Base-by-base conservation (phyloP, 1,284 basidiomycete species). In the Veloboletus limbatus region DNA sequence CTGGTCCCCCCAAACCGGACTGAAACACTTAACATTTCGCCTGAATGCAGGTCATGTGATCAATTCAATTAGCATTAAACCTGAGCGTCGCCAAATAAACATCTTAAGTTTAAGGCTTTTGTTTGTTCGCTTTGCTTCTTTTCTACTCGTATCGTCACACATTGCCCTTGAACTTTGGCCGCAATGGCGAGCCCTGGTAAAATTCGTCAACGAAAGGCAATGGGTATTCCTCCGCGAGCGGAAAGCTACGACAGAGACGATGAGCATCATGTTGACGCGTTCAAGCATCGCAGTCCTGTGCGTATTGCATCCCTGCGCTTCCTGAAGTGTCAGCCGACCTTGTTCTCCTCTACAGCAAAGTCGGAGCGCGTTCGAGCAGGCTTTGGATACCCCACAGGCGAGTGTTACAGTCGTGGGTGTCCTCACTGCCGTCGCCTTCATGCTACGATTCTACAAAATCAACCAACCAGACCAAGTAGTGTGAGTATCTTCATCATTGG, bases 391-490 rank as follows among this genome's bases (percentile, higher is more conserved):
- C 17, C 69, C 71, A 40, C 71, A 72, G 45, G 81, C 77, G 39
- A 88, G 82, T 63, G 66, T 72, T 45, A 68, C 75, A 20, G 73
- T 85, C 21, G 77, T 86, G 36, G 73, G 71, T 43, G 60, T 75
- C 13, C 73, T 96, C 44, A 92, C 91, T 16, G 71, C 77, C 3
- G 63, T 91, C 31, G 88, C 92, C 11, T 87, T 92, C 62, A 78
- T 81, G 17, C 68, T 95, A 46, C 82, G 94, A 39, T 96, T 97
- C 73, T 94, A 88, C 75, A 89, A 92, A 73, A 94, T 97, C 69
- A 88, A 87, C 65, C 85, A 92, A 65, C 94, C 94, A 32, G 87
- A 92, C 71, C 85, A 92, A 73, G 93, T 97, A 53, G 95, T 97
- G 92, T 94, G 67, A 65, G 91, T 77, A 26, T 40, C n/a, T 20